Percentiles rank a stretch among this genome's conserved stretches.
These are phyloP conservation scores for Xylariomycetidae sp. DNA, from an alignment of 2,329 filamentous ascomycete genomes.

Conservation along the genomic window DNA sequence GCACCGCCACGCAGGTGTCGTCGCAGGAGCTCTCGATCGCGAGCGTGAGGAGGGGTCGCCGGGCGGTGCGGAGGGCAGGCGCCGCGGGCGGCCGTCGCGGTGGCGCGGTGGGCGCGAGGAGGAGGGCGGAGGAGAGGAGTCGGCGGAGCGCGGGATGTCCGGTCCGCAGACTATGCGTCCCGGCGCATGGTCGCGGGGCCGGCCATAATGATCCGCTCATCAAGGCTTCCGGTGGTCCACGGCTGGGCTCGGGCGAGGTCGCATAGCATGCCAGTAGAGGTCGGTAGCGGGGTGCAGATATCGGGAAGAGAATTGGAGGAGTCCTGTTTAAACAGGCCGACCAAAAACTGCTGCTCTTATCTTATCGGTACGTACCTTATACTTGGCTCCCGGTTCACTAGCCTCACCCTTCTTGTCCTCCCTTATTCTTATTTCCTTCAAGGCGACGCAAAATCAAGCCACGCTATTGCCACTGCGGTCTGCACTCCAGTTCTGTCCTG, in stretches of 20 bases:
- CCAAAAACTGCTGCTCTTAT: slow-evolving; percentile 4
- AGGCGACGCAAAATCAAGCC: no score
- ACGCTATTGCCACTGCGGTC: no score
- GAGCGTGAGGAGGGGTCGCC: slow-evolving; percentile 44
- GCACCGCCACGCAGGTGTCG: slow-evolving; percentile 82
- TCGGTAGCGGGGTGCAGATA: neutral
- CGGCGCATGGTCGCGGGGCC: neutral
- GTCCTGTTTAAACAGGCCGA: neutral
- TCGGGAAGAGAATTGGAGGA: neutral
- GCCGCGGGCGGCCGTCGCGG: neutral
- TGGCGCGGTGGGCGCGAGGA: neutral
- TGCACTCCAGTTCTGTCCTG: no score
- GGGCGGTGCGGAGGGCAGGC: neutral
- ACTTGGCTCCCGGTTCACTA: no score
- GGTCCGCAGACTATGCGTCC: neutral
- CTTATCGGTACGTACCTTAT: no score
- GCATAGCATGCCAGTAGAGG: neutral
- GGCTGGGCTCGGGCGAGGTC: neutral
- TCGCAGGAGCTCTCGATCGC: slow-evolving; percentile 86
- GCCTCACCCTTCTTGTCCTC: no score
- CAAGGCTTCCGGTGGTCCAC: neutral
- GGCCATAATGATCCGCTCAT: slow-evolving; percentile 1
- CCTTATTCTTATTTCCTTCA: no score
- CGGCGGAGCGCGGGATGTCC: neutral
- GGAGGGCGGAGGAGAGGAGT: neutral